Percentiles rank a stretch among this genome's conserved stretches.
Evolutionary conservation across 192 early-diverging fungal genomes (phyloP).

Genomic region (Thoreauomyces humboldtii): DNA sequence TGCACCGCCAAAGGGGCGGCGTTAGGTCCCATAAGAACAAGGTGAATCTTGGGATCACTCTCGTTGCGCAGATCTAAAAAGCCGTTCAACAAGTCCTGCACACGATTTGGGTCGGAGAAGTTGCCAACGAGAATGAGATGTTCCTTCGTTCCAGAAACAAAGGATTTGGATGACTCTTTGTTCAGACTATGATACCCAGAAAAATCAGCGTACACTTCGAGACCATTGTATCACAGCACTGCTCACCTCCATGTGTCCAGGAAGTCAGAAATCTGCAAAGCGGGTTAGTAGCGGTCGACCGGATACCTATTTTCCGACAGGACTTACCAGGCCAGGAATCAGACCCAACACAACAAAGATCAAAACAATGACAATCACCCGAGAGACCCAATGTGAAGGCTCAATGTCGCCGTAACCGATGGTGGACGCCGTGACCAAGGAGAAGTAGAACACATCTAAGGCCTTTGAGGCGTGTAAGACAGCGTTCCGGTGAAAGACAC

Average conservation of each 20-base stretch:
- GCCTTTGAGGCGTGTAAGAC: too few relatives aligned
- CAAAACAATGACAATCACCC: neutral
- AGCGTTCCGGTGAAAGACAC: too few relatives aligned
- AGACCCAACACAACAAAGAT: neutral
- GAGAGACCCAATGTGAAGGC: conserved; percentile 2
- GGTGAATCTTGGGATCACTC: neutral
- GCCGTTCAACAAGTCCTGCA: conserved; percentile 16
- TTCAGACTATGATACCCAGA: neutral
- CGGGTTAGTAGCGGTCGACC: too few relatives aligned
- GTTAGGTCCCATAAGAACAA: conserved; percentile 1
- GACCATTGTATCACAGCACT: too few relatives aligned
- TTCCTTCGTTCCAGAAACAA: neutral
- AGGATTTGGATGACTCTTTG: neutral
- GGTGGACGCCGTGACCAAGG: conserved; percentile 10
- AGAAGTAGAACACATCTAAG: conserved; percentile 12
- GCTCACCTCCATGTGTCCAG: conserved; percentile 19
- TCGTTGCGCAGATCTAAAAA: conserved; percentile 8
- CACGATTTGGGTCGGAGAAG: conserved; percentile 13
- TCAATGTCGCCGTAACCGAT: conserved; percentile 13
- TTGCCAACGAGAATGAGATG: conserved; percentile 16
- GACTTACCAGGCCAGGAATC: conserved; percentile 13
- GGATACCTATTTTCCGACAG: too few relatives aligned
- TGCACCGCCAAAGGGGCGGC: conserved; percentile 1
- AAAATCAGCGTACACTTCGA: too few relatives aligned
- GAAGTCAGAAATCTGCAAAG: conserved; percentile 11